These are phyloP conservation scores for Rhodosporidiobolus odoratus DNA, from an alignment of 768 basidiomycete species.

Conservation along the genomic window DNA sequence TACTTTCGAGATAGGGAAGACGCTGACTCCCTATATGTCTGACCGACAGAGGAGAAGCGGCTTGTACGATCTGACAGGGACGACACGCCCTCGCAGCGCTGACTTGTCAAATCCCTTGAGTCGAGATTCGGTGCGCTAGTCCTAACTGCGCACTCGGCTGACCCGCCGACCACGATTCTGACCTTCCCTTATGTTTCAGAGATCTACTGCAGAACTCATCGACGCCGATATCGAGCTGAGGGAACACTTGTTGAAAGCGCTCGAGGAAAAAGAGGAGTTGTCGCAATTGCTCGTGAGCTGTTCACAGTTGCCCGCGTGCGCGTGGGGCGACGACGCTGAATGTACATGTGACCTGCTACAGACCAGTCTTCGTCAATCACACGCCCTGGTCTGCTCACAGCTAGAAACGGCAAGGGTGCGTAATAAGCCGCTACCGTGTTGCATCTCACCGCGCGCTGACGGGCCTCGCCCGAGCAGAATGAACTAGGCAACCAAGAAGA, in stretches of 20 bases:
- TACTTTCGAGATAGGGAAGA: too few relatives aligned
- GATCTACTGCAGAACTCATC: background rate
- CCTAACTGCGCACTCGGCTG: too few relatives aligned
- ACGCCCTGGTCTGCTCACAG: background rate
- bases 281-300: background rate
- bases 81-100: too few relatives aligned
- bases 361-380: background rate
- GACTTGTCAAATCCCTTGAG: too few relatives aligned
- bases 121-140: too few relatives aligned
- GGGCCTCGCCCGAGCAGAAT: background rate
- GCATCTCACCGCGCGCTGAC: background rate
- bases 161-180: too few relatives aligned
- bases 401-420: background rate
- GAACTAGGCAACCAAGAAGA: conserved; percentile 4
- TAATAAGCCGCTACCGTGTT: background rate
- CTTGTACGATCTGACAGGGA: background rate
- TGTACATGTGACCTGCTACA: background rate
- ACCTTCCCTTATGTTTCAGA: background rate
- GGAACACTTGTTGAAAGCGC: background rate
- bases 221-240: background rate
- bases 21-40: too few relatives aligned
- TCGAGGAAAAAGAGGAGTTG: too few relatives aligned
- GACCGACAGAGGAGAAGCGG: background rate
- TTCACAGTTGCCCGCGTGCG: background rate
- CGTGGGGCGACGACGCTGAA: background rate